A percentile compares a stretch with the other conserved stretches of the same genome.
Evolutionary conservation across 108 stramenopile species (phyloP).

Genomic region (Pseudonitzschia delicatissima): DNA sequence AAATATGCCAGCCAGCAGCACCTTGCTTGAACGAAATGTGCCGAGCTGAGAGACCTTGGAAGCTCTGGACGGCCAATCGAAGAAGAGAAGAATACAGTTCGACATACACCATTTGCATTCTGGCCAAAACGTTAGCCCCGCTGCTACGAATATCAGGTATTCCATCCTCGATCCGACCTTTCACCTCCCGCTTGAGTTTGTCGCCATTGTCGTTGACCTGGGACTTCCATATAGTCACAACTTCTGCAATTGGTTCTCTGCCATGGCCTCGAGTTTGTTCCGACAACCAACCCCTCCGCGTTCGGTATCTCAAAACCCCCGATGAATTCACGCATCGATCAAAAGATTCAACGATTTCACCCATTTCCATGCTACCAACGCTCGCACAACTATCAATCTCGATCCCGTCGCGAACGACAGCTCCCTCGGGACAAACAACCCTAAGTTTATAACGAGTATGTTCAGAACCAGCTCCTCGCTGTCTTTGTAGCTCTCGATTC

Average conservation of each 20-base stretch:
- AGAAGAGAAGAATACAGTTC: conserved; percentile 60
- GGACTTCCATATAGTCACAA: conserved; percentile 57
- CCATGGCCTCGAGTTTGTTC: conserved; percentile 90
- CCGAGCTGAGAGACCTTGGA: conserved; percentile 40
- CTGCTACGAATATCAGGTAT: conserved; percentile 64
- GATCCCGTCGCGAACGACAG: conserved; percentile 87
- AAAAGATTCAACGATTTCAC: conserved; percentile 72
- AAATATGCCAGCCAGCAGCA: conserved; percentile 42
- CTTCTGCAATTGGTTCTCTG: conserved; percentile 91
- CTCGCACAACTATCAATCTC: conserved; percentile 87
- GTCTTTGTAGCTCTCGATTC: conserved; percentile 39
- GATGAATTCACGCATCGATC: conserved; percentile 87
- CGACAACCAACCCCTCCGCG: conserved; percentile 87
- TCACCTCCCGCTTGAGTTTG: not conserved
- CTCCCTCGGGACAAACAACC: conserved; percentile 88
- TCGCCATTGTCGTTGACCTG: not conserved
- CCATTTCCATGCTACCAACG: conserved; percentile 86
- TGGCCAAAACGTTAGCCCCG: conserved; percentile 65
- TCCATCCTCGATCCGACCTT: conserved; percentile 60
- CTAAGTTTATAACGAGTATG: conserved; percentile 59
- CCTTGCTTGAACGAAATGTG: conserved; percentile 38
- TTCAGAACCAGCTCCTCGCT: conserved; percentile 22
- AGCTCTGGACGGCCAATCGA: conserved; percentile 47
- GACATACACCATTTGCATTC: conserved; percentile 56
- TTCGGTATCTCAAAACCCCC: conserved; percentile 89